Percentiles rank a stretch among this genome's conserved stretches.
These are phyloP conservation scores for Agaricus sinodeliciosus DNA, from an alignment of 768 basidiomycete genomes.

Conservation along the genomic window DNA sequence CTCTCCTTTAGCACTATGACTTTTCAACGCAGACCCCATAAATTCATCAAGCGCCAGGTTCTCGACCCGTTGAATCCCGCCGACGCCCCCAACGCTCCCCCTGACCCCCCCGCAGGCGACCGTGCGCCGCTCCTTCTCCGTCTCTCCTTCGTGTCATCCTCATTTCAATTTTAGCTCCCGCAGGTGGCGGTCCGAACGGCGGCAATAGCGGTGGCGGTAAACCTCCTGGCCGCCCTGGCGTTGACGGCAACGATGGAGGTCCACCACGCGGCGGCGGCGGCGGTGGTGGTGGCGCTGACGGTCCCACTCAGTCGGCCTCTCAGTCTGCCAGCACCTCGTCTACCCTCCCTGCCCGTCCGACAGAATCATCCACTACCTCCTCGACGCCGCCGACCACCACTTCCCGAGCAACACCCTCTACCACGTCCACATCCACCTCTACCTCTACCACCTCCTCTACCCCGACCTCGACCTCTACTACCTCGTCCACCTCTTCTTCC, in stretches of 20 bases:
- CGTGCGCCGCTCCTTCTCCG: neutral
- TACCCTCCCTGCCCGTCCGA: neutral
- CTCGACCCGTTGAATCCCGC: too few species aligned
- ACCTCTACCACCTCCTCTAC: conserved; percentile 13
- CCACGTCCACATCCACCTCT: conserved; percentile 10
- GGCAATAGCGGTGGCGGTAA: neutral
- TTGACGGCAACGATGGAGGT: too few species aligned
- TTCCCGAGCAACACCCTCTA: conserved; percentile 5
- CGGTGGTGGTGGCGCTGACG: neutral
- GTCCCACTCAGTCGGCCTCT: neutral
- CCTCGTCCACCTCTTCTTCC: conserved; percentile 8
- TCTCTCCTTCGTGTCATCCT: neutral
- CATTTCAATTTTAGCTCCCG: too few species aligned
- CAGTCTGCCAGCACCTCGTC: neutral
- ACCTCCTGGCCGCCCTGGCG: too few species aligned
- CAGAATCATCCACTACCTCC: neutral
- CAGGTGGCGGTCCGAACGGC: neutral
- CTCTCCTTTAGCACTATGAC: conserved; percentile 22
- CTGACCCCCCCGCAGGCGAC: neutral
- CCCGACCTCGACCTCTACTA: conserved; percentile 12
- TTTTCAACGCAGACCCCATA: conserved; percentile 23
- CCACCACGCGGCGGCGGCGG: neutral
- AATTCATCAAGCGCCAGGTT: conserved; percentile 18
- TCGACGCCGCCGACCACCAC: neutral
- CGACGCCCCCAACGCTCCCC: neutral